Evolutionary conservation across 2,329 filamentous ascomycete species (phyloP).

Genomic region (Phaeoacremonium minimum): DNA sequence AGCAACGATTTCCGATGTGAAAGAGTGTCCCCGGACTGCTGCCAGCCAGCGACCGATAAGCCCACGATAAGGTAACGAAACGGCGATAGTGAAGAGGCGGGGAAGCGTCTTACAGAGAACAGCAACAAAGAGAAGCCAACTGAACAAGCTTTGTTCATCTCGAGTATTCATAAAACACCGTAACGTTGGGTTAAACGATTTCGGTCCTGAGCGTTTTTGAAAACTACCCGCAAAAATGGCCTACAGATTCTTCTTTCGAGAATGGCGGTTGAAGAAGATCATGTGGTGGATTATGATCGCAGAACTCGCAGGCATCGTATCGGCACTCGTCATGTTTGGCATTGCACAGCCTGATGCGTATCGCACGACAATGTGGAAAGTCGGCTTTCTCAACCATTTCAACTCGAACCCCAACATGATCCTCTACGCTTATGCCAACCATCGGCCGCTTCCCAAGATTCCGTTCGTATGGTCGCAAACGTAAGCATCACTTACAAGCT

Average conservation of each 20-base stretch:
- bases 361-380: constrained; percentile 67
- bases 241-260: constrained; percentile 55
- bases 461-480: constrained; percentile 70
- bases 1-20: constrained; percentile 9
- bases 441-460: constrained; percentile 53
- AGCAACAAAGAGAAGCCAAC: not conserved
- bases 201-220: too few relatives aligned
- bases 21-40: constrained; percentile 7
- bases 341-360: constrained; percentile 71
- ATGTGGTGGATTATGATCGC: constrained; percentile 61
- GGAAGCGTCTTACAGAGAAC: not conserved
- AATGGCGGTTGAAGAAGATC: constrained; percentile 52
- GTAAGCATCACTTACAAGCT: constrained; percentile 44
- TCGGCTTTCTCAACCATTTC: constrained; percentile 66
- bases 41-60: constrained; percentile 8
- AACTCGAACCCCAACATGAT: constrained; percentile 70
- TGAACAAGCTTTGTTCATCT: too few relatives aligned
- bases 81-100: not conserved
- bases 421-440: constrained; percentile 71
- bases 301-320: constrained; percentile 63
- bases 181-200: too few relatives aligned
- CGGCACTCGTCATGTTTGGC: constrained; percentile 65
- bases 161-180: constrained; percentile 2
- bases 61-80: not conserved
- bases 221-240: too few relatives aligned